Evolutionary conservation across 2,329 filamentous ascomycete genomes (phyloP).

Genomic region (Colletotrichum gigasporum): DNA sequence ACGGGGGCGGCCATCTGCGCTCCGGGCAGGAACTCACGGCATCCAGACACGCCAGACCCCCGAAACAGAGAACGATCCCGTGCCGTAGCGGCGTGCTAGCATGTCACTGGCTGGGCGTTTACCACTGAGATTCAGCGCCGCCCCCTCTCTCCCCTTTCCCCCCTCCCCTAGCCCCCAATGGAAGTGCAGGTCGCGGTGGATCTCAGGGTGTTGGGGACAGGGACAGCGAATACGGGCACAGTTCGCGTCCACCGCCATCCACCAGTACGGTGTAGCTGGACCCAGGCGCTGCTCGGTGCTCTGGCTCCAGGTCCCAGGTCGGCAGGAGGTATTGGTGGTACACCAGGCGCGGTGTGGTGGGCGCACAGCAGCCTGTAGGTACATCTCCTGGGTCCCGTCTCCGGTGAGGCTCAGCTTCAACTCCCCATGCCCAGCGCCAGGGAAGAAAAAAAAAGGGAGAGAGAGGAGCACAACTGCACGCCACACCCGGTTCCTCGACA

Average conservation of each 20-base stretch:
- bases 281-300: neutral
- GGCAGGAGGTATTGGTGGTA: neutral
- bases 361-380: slow-evolving; percentile 5
- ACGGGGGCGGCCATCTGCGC: neutral
- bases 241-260: neutral
- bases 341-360: neutral
- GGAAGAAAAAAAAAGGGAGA: slow-evolving; percentile 20
- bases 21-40: slow-evolving; percentile 7
- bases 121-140: neutral
- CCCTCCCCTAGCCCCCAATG: neutral
- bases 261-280: too few relatives aligned
- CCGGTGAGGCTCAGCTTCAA: slow-evolving; percentile 30
- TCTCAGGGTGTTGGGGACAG: neutral
- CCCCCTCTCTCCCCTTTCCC: neutral
- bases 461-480: slow-evolving; percentile 11
- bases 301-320: slow-evolving; percentile 3
- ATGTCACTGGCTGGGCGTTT: slow-evolving; percentile 12
- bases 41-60: slow-evolving; percentile 6
- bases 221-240: slow-evolving; percentile 17
- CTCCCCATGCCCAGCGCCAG: slow-evolving; percentile 26
- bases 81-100: slow-evolving; percentile 24
- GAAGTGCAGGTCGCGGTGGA: slow-evolving; percentile 6
- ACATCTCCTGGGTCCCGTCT: slow-evolving; percentile 20
- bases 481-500: slow-evolving; percentile 7
- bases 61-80: slow-evolving; percentile 25